Conservation (phyloP, 139 green algal species). For the Haematococcus sp. region DNA sequence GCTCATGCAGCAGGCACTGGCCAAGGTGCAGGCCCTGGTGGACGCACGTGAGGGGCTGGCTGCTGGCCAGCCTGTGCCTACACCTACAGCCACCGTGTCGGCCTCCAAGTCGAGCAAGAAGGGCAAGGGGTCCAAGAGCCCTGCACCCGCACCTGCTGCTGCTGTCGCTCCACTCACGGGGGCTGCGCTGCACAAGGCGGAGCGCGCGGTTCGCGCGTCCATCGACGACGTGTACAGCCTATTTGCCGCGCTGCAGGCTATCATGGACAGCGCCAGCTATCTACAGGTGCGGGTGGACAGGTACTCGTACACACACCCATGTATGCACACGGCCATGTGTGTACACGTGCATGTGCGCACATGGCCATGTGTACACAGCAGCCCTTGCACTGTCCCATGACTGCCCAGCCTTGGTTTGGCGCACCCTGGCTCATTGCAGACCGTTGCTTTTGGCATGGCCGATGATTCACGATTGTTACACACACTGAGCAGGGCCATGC, state of each 20-base stretch:
- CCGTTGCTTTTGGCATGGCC: no score
- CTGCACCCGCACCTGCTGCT: not conserved
- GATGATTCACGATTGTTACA: constrained; percentile 21
- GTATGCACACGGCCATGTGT: no score
- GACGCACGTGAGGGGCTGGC: not conserved
- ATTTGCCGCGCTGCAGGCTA: constrained; percentile 43
- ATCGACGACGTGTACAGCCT: constrained; percentile 46
- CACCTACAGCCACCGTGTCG: not conserved
- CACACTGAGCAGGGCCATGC: constrained; percentile 4
- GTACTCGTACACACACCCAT: no score
- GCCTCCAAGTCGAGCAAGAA: not conserved
- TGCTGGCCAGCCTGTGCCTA: not conserved
- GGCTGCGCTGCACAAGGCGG: not conserved
- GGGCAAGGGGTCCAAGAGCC: constrained; percentile 13
- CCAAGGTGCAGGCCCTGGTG: not conserved
- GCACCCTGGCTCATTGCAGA: no score
- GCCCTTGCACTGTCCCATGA: no score
- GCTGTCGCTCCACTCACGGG: no score
- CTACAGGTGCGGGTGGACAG: constrained; percentile 28
- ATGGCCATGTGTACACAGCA: no score
- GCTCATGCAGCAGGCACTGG: constrained; percentile 4
- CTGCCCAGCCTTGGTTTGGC: no score
- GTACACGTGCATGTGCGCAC: no score
- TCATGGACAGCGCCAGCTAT: constrained; percentile 53
- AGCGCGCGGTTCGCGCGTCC: constrained; percentile 20